Evolutionary conservation across 306 rosid species (phyloP).

Genomic region (Hippophae rhamnoides): DNA sequence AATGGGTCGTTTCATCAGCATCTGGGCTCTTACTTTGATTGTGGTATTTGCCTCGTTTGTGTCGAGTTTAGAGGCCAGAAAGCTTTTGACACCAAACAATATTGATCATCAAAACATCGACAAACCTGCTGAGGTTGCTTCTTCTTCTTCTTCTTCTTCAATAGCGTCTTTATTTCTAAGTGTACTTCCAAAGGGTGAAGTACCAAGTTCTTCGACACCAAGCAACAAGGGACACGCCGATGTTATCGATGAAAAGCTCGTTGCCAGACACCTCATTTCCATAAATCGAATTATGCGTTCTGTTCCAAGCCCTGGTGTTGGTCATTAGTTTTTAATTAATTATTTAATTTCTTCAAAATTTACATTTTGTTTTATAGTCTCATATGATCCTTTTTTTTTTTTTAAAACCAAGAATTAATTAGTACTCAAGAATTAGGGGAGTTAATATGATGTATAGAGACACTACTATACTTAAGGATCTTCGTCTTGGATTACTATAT

Average conservation of each 20-base stretch:
- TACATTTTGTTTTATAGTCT: conserved; percentile 9
- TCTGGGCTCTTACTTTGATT: conserved; percentile 20
- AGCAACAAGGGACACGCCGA: conserved; percentile 58
- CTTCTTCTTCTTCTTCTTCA: conserved; percentile 9
- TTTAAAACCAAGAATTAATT: too few relatives aligned
- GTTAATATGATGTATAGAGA: too few relatives aligned
- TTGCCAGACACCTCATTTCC: conserved; percentile 47
- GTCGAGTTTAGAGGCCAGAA: conserved; percentile 40
- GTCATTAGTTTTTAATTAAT: conserved; percentile 28
- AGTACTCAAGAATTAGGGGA: too few relatives aligned
- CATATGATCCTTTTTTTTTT: not conserved
- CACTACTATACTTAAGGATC: too few relatives aligned
- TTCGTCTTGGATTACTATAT: too few relatives aligned
- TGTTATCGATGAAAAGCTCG: conserved; percentile 49
- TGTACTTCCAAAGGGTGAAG: conserved; percentile 71
- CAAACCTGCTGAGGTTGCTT: not conserved
- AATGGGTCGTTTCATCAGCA: conserved; percentile 41
- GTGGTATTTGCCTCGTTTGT: conserved; percentile 25
- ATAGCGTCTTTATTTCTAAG: conserved; percentile 27
- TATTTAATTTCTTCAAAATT: not conserved
- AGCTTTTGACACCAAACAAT: conserved; percentile 21
- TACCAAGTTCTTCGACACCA: conserved; percentile 54
- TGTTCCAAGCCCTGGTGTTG: conserved; percentile 86
- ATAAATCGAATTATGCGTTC: conserved; percentile 39
- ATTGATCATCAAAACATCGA: not conserved